Conservation (phyloP, 73 alveolate species). For the Loxodes magnus region DNA sequence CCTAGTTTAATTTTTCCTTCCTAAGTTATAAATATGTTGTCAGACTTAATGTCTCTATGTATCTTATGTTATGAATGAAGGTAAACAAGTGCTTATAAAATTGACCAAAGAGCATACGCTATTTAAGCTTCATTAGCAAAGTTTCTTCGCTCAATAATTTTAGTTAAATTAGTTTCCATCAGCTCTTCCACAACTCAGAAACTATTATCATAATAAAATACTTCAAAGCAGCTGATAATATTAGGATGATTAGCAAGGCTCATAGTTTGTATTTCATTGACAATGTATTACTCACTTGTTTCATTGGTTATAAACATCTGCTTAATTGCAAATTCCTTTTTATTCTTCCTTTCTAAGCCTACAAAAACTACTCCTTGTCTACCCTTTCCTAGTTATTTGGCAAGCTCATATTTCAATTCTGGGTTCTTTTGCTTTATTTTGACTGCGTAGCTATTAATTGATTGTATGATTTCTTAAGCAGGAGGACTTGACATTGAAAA, state of each 20-base stretch:
- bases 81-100: not conserved
- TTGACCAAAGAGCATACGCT: not conserved
- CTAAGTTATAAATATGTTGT: not conserved
- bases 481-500: too few species aligned
- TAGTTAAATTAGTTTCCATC: constrained; percentile 1
- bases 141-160: not conserved
- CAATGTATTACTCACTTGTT: not conserved
- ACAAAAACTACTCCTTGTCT: constrained; percentile 32
- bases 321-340: constrained; percentile 31
- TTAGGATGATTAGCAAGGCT: not conserved
- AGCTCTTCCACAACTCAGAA: constrained; percentile 3
- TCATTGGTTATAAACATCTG: not conserved
- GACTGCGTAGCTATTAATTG: too few species aligned
- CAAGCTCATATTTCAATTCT: constrained; percentile 12
- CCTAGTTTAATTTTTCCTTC: constrained; percentile 51
- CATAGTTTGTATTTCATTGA: not conserved
- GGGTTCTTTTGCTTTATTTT: not conserved
- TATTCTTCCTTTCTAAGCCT: constrained; percentile 25
- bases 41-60: not conserved
- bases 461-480: too few species aligned
- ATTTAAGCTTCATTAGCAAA: not conserved
- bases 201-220: not conserved
- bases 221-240: not conserved
- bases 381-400: constrained; percentile 36
- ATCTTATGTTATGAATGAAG: not conserved